These are phyloP conservation scores for Theobroma cacao DNA, from an alignment of 345 rosid species.

Conservation along the genomic window DNA sequence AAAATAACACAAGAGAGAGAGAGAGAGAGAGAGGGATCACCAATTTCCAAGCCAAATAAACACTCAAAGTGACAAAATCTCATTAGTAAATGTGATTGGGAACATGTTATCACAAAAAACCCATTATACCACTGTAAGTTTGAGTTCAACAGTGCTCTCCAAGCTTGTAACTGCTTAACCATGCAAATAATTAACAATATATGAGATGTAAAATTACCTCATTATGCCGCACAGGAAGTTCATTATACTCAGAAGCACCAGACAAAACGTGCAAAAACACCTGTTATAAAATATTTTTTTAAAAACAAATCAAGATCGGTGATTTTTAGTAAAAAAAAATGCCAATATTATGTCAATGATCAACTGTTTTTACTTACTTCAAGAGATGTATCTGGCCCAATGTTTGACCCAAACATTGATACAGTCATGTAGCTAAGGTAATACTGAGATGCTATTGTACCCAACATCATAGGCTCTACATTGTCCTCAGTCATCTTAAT, in stretches of 20 bases:
- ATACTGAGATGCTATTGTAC: slow-evolving; percentile 91
- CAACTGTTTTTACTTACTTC: slow-evolving; percentile 51
- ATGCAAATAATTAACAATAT: background rate
- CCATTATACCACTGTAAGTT: background rate
- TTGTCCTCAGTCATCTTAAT: slow-evolving; percentile 67
- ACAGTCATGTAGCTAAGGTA: slow-evolving; percentile 92
- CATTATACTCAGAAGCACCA: slow-evolving; percentile 91
- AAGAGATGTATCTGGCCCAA: slow-evolving; percentile 85
- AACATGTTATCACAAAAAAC: background rate
- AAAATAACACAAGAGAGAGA: background rate
- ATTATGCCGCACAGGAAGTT: slow-evolving; percentile 97
- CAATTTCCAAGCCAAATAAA: background rate
- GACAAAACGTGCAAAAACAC: slow-evolving; percentile 79
- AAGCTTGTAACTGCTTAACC: background rate
- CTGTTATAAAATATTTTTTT: slow-evolving; percentile 33
- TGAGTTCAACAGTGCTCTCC: background rate
- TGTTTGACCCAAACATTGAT: slow-evolving; percentile 96
- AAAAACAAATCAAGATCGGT: slow-evolving; percentile 9
- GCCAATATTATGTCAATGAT: slow-evolving; percentile 9
- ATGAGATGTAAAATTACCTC: slow-evolving; percentile 50
- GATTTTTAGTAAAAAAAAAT: background rate
- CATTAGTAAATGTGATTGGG: background rate
- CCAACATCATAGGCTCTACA: slow-evolving; percentile 87
- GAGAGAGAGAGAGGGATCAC: background rate
- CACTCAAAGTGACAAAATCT: background rate